Evolutionary conservation across 2,329 filamentous ascomycete species (phyloP).

Genomic region (Ploettnerulaceae sp.): DNA sequence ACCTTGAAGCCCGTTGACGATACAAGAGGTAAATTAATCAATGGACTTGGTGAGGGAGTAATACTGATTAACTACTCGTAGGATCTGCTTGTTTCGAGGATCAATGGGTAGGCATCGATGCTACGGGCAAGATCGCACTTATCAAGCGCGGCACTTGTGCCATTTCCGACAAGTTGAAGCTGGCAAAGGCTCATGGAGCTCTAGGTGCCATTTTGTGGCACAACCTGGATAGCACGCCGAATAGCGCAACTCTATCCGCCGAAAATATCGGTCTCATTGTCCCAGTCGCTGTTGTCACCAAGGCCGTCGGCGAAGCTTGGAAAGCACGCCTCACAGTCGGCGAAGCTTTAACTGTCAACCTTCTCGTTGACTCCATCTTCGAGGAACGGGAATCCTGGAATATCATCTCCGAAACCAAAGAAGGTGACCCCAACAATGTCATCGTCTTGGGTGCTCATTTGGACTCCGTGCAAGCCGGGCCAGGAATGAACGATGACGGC

Average conservation of each 20-base stretch:
- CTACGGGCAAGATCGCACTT: conserved; percentile 46
- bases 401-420: conserved; percentile 47
- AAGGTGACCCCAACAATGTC: conserved; percentile 53
- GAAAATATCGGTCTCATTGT: conserved; percentile 2
- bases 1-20: conserved; percentile 1
- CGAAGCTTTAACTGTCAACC: not conserved
- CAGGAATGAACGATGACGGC: conserved; percentile 64
- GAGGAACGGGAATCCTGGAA: conserved; percentile 11
- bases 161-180: conserved; percentile 51
- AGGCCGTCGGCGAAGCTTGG: not conserved
- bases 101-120: conserved; percentile 7
- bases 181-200: conserved; percentile 50
- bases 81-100: not conserved
- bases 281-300: not conserved
- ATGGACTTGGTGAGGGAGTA: too few relatives aligned
- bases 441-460: conserved; percentile 56
- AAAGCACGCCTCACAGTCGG: conserved; percentile 4
- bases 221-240: conserved; percentile 4
- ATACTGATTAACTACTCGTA: not conserved
- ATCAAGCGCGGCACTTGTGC: conserved; percentile 49
- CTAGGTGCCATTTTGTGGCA: conserved; percentile 43
- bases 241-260: conserved; percentile 8
- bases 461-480: conserved; percentile 55
- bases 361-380: conserved; percentile 5
- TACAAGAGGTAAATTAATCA: not conserved